A percentile compares a stretch with the other conserved stretches of the same genome.
Conservation (phyloP, 371 early-diverging fungal genomes). For the Lichtheimia hyalospora region DNA sequence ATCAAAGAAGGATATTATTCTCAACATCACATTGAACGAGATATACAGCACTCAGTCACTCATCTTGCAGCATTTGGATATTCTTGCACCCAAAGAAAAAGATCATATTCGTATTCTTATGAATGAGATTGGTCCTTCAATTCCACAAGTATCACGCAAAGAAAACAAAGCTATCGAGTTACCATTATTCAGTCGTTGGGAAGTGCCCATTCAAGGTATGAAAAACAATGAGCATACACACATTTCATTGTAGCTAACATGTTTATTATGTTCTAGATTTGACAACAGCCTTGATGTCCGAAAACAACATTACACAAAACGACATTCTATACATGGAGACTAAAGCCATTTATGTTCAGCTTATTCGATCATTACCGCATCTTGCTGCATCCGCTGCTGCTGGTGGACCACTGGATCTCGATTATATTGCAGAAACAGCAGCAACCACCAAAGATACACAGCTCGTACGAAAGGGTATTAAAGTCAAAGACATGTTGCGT, state of each 20-base stretch:
- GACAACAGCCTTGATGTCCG: conserved; percentile 64
- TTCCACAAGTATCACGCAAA: conserved; percentile 78
- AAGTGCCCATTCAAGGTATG: conserved; percentile 83
- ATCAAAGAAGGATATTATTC: conserved; percentile 86
- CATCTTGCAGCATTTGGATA: conserved; percentile 79
- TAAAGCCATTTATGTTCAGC: conserved; percentile 90
- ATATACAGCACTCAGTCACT: conserved; percentile 89
- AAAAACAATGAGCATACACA: not conserved
- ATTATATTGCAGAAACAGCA: conserved; percentile 82
- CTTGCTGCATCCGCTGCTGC: conserved; percentile 30
- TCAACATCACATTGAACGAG: conserved; percentile 91
- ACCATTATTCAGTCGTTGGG: conserved; percentile 90
- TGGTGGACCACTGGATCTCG: conserved; percentile 51
- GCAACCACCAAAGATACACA: conserved; percentile 84
- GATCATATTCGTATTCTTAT: conserved; percentile 78
- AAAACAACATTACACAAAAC: conserved; percentile 85
- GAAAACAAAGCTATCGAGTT: conserved; percentile 85
- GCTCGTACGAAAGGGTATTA: conserved; percentile 88
- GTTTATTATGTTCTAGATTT: conserved; percentile 28
- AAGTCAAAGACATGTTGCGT: conserved; percentile 88
- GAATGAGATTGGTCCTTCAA: conserved; percentile 78
- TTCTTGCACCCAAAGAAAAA: conserved; percentile 77
- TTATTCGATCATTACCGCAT: conserved; percentile 80
- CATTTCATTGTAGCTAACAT: too few relatives aligned
- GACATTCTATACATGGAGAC: conserved; percentile 95